Evolutionary conservation across 805 yeast species (phyloP).

Genomic region (Starmerella bombicola): DNA sequence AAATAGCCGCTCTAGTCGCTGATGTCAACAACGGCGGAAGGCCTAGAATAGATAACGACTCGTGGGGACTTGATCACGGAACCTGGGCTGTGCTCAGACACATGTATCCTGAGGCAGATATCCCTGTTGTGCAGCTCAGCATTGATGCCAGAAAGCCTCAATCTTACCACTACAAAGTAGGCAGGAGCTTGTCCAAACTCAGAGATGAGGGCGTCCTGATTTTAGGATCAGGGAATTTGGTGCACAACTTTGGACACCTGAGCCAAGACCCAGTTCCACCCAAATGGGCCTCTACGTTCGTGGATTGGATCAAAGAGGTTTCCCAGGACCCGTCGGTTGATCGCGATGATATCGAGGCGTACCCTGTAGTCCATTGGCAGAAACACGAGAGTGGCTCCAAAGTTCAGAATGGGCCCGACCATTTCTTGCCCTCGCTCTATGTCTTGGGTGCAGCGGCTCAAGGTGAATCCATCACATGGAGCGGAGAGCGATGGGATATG

Average conservation of each 20-base stretch:
- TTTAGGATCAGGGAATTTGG: slow-evolving; percentile 59
- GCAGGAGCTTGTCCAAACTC: slow-evolving; percentile 39
- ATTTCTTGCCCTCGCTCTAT: slow-evolving; percentile 32
- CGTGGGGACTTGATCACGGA: slow-evolving; percentile 24
- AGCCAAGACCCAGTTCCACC: not conserved
- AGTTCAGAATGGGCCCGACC: slow-evolving; percentile 66
- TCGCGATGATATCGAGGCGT: slow-evolving; percentile 19
- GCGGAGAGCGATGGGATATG: slow-evolving; percentile 8
- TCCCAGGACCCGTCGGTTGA: slow-evolving; percentile 7
- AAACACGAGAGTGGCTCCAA: slow-evolving; percentile 18
- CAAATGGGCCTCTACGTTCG: slow-evolving; percentile 29
- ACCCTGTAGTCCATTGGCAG: slow-evolving; percentile 25
- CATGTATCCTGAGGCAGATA: slow-evolving; percentile 22
- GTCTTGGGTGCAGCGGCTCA: slow-evolving; percentile 17
- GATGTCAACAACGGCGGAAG: slow-evolving; percentile 3
- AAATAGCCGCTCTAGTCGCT: slow-evolving; percentile 10
- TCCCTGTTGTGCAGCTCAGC: slow-evolving; percentile 33
- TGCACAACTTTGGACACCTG: slow-evolving; percentile 39
- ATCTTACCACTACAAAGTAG: slow-evolving; percentile 37
- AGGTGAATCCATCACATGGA: slow-evolving; percentile 13
- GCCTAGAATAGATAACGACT: slow-evolving; percentile 2
- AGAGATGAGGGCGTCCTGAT: slow-evolving; percentile 42
- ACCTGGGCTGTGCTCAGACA: slow-evolving; percentile 20
- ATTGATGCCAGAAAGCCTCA: slow-evolving; percentile 31
- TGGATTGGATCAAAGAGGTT: slow-evolving; percentile 27